Conservation (phyloP, 1,284 basidiomycete species). For the Mycena sp. region DNA sequence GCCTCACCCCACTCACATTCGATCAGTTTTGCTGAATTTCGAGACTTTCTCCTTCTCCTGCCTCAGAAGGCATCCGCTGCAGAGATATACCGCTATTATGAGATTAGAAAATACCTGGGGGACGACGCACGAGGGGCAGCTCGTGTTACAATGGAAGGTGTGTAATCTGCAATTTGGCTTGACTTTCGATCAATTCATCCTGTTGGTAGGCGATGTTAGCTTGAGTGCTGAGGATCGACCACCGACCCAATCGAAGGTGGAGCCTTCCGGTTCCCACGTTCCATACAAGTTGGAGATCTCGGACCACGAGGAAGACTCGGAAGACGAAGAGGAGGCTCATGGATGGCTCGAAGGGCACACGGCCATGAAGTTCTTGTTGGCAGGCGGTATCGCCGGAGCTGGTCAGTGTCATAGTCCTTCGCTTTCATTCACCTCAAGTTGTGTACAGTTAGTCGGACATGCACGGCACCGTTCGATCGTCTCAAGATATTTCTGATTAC, state of each 20-base stretch:
- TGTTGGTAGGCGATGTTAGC: slow-evolving; percentile 72
- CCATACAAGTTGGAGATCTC: slow-evolving; percentile 52
- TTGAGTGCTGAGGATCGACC: slow-evolving; percentile 76
- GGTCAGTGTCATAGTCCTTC: slow-evolving; percentile 57
- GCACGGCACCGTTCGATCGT: slow-evolving; percentile 97
- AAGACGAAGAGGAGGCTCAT: slow-evolving; percentile 71
- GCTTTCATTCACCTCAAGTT: slow-evolving; percentile 6
- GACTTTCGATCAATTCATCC: slow-evolving; percentile 31
- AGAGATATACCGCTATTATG: slow-evolving; percentile 90
- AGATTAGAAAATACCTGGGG: slow-evolving; percentile 78
- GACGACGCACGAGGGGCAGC: slow-evolving; percentile 82
- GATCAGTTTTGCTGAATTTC: slow-evolving; percentile 88
- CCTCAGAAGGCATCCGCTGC: slow-evolving; percentile 83
- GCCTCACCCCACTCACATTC: slow-evolving; percentile 70
- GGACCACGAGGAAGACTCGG: slow-evolving; percentile 51
- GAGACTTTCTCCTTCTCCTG: slow-evolving; percentile 89
- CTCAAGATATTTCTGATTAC: slow-evolving; percentile 98
- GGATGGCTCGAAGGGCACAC: slow-evolving; percentile 76
- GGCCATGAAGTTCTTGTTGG: slow-evolving; percentile 90
- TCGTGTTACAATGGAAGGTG: slow-evolving; percentile 89
- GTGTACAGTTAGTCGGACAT: slow-evolving; percentile 86
- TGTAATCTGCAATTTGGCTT: slow-evolving; percentile 44
- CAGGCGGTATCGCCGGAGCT: slow-evolving; percentile 94
- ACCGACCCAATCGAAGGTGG: slow-evolving; percentile 38
- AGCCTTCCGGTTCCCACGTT: slow-evolving; percentile 35